Conservation (phyloP, 208 protist species). For the Leishmania tarentolae region DNA sequence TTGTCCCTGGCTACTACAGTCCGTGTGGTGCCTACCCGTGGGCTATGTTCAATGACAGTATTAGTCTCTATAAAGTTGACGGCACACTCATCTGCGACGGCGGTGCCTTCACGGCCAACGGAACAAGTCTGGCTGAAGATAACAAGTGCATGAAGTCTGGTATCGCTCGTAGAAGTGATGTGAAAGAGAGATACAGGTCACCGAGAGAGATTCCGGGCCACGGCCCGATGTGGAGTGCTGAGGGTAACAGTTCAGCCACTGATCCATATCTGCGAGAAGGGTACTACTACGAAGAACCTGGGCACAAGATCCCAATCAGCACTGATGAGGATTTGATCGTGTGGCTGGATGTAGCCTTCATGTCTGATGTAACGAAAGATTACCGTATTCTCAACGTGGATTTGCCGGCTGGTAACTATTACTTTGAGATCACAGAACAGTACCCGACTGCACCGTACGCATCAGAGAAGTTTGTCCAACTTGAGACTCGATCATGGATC, state of each 20-base stretch:
- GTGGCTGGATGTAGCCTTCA: slow-evolving; percentile 95
- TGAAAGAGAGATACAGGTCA: slow-evolving; percentile 76
- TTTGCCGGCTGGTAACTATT: slow-evolving; percentile 89
- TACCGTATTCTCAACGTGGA: slow-evolving; percentile 91
- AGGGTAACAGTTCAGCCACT: slow-evolving; percentile 36
- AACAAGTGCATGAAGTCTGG: slow-evolving; percentile 87
- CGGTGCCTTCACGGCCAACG: slow-evolving; percentile 49
- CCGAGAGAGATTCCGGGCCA: slow-evolving; percentile 33
- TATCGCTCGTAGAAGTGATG: slow-evolving; percentile 94
- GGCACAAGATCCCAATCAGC: slow-evolving; percentile 74
- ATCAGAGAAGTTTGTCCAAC: slow-evolving; percentile 93
- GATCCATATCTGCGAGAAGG: slow-evolving; percentile 73
- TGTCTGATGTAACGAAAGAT: slow-evolving; percentile 96
- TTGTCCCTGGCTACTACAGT: slow-evolving; percentile 71
- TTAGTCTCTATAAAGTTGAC: slow-evolving; percentile 60
- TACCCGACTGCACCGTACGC: slow-evolving; percentile 87
- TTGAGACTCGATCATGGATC: slow-evolving; percentile 93
- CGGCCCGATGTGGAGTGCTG: slow-evolving; percentile 46
- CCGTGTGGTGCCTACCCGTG: slow-evolving; percentile 97
- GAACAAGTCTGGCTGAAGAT: slow-evolving; percentile 21
- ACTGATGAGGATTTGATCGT: slow-evolving; percentile 98
- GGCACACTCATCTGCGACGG: slow-evolving; percentile 82
- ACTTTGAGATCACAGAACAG: slow-evolving; percentile 88
- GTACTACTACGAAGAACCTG: slow-evolving; percentile 82
- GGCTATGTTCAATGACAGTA: slow-evolving; percentile 97